Evolutionary conservation across 306 rosid species (phyloP).

Genomic region (Rubus idaeus): DNA sequence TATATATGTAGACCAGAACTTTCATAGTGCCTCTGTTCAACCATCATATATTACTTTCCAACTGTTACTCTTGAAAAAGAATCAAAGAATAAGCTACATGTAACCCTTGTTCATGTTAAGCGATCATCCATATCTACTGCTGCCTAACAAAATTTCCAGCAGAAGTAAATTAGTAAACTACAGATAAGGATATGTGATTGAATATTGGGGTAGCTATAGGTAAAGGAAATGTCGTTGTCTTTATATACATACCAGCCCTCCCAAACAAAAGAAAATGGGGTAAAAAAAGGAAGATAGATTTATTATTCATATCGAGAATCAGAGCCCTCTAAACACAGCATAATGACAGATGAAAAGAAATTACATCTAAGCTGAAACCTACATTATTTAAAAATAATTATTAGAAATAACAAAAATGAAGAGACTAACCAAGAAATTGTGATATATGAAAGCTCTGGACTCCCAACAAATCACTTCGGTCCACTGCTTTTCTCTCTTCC

Average conservation of each 20-base stretch:
- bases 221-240: background rate
- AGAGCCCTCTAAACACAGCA: too few relatives aligned
- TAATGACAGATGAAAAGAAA: too few relatives aligned
- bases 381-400: too few relatives aligned
- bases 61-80: background rate
- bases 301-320: too few relatives aligned
- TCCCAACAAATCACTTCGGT: conserved; percentile 76
- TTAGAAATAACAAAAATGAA: too few relatives aligned
- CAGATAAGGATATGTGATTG: background rate
- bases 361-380: too few relatives aligned
- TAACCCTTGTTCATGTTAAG: background rate
- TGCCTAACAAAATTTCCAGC: background rate
- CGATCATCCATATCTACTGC: background rate
- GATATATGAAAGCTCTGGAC: conserved; percentile 83
- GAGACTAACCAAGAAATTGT: conserved; percentile 60
- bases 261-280: too few relatives aligned
- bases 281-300: too few relatives aligned
- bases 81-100: background rate
- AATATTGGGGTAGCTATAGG: background rate
- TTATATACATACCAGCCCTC: too few relatives aligned
- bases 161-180: background rate
- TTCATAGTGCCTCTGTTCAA: background rate
- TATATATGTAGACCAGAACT: background rate
- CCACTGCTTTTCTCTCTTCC: conserved; percentile 58
- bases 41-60: background rate